Conservation (phyloP, 345 rosid species). For the Hibiscus syriacus region DNA sequence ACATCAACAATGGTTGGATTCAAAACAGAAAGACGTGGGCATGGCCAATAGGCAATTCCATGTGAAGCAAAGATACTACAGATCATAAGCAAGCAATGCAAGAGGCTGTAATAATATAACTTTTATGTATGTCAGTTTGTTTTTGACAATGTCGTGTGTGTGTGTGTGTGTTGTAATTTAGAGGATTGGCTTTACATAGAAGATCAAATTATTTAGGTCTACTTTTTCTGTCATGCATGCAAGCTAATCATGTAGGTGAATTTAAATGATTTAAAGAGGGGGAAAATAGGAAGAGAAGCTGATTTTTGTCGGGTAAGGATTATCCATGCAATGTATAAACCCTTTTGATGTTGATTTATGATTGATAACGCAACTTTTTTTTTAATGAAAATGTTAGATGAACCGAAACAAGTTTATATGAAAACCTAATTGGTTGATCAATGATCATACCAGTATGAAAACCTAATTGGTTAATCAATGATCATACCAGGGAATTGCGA, state of each 20-base stretch:
- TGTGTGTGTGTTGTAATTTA: background rate
- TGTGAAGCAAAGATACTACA: constrained; percentile 5
- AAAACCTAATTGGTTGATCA: background rate
- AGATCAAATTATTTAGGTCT: background rate
- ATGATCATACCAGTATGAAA: background rate
- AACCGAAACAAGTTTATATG: constrained; percentile 1
- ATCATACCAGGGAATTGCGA: background rate
- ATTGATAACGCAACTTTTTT: background rate
- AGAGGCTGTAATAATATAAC: background rate
- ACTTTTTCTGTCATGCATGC: background rate
- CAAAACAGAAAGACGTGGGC: background rate
- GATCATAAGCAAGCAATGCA: background rate
- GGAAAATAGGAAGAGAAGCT: background rate
- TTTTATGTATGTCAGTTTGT: background rate
- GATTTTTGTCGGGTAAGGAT: background rate
- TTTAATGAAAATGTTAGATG: background rate
- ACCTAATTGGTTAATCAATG: background rate
- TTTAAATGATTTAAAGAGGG: background rate
- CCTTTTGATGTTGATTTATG: background rate
- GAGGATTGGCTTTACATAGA: background rate
- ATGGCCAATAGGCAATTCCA: background rate
- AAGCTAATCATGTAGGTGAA: background rate
- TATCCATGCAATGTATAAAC: background rate
- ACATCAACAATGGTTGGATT: background rate
- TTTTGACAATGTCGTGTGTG: background rate